Conservation (phyloP, 371 early-diverging fungal genomes). For the Batkoa obscura region DNA sequence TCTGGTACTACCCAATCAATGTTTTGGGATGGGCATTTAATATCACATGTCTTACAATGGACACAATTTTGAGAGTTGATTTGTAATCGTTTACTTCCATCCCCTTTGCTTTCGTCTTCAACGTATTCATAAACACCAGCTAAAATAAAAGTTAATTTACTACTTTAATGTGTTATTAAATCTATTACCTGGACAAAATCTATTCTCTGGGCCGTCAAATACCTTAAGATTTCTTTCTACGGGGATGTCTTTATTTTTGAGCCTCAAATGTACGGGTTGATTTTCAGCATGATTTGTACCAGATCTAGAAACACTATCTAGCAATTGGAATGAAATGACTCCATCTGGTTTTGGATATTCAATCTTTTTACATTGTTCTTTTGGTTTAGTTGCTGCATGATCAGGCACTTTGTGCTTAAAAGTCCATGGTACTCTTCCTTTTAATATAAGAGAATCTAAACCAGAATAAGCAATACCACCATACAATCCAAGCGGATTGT, state of each 20-base stretch:
- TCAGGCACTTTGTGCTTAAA: constrained; percentile 79
- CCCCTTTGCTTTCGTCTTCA: constrained; percentile 65
- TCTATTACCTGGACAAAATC: constrained; percentile 82
- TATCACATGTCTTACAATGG: constrained; percentile 99
- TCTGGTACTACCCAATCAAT: constrained; percentile 98
- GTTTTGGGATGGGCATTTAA: constrained; percentile 96
- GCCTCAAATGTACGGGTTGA: constrained; percentile 83
- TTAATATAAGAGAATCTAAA: constrained; percentile 67
- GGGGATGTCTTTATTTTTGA: constrained; percentile 49
- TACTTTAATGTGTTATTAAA: constrained; percentile 5
- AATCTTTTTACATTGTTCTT: constrained; percentile 47
- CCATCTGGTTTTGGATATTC: constrained; percentile 97
- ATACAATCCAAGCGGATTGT: constrained; percentile 61
- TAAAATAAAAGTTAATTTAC: constrained; percentile 8
- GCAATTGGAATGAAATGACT: constrained; percentile 76
- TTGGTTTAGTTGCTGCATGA: constrained; percentile 51
- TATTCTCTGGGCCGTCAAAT: constrained; percentile 91
- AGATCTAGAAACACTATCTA: constrained; percentile 80
- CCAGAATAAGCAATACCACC: constrained; percentile 84
- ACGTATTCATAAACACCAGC: constrained; percentile 98
- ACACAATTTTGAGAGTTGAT: constrained; percentile 97
- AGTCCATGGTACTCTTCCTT: constrained; percentile 86
- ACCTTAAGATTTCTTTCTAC: constrained; percentile 59
- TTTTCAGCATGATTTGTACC: constrained; percentile 92
- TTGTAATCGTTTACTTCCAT: constrained; percentile 77